Conservation (phyloP, 2,329 filamentous ascomycete genomes). For the Neofusicoccum laricinum region DNA sequence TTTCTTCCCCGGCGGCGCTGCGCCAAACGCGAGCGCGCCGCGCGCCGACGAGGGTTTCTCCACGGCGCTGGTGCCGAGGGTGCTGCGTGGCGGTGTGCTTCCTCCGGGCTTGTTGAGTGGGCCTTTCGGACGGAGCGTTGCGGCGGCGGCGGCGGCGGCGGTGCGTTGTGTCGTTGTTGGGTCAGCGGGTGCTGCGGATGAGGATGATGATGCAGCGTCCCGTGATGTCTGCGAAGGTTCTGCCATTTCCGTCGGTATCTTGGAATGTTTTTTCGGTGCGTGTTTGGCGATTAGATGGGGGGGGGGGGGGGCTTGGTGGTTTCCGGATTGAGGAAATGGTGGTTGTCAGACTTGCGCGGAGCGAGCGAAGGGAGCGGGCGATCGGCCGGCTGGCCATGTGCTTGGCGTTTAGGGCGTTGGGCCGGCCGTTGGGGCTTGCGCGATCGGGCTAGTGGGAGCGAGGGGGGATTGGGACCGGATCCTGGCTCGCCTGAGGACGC, state of each 20-base stretch:
- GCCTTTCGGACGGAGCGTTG: neutral
- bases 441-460: neutral
- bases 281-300: neutral
- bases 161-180: neutral
- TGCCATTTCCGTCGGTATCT: neutral
- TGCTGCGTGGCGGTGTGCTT: too few relatives aligned
- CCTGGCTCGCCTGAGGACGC: neutral
- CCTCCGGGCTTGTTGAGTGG: neutral
- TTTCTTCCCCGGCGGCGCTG: neutral
- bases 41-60: neutral
- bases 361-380: neutral
- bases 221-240: neutral
- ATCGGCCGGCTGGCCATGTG: neutral
- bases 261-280: neutral
- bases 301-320: neutral
- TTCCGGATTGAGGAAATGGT: constrained; percentile 11
- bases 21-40: neutral
- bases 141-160: neutral
- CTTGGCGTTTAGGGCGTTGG: neutral
- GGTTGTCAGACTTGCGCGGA: neutral
- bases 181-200: neutral
- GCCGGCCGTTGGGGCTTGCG: neutral
- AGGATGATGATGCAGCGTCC: neutral
- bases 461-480: neutral
- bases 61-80: neutral